Base-by-base conservation (phyloP, 2,329 filamentous ascomycete species). In the Talaromyces sp. region DNA sequence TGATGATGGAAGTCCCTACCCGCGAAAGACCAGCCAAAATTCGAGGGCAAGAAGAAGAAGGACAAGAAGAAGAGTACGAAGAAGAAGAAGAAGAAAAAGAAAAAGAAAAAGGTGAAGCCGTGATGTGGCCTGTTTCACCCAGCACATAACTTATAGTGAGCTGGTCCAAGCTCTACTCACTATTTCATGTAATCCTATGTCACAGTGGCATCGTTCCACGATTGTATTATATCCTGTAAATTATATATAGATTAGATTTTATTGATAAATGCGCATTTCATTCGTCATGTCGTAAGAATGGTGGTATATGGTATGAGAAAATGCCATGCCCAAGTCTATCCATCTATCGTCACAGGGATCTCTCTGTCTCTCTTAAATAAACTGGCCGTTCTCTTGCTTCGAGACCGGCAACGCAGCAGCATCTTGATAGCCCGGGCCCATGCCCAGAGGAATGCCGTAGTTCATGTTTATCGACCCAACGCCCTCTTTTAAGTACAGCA, bases 401-500 rank as follows among this genome's bases (percentile, higher is more conserved):
- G 32, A 31, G 21, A 55, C 10, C n/a, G 53, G 27, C n/a, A 21
- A 41, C 14, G 14, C n/a, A 24, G 14, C n/a, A 24, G 14, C 31
- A 7, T 26, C 48, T 29, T 27, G 48, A 26, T 52, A 52, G 6
- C 48, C 48, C 48, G 48, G 48, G 11, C 29, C 48, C 48, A 52
- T 52, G 3, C 48, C 48, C 11, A 32, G n/a, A 5, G 59, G 57
- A 2, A 72, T 68, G 62, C 78, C 75, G 60, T 73, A 69, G 12
- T 66, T 63, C 11, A 75, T 72, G 31, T 71, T 68, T 43, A 79
- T 79, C 31, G 75, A 73, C 3, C 79, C 78, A 10, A 81, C 79
- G 6, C 81, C 82, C 64, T 82, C 80, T 71, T 89, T 92, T 57
- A 97, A 77, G 64, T 92, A 88, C 41, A 99, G 75, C 7, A 97